phyloP scores from a whole-genome alignment of 129 eudicot genomes.

The Erigeron canadensis region DNA sequence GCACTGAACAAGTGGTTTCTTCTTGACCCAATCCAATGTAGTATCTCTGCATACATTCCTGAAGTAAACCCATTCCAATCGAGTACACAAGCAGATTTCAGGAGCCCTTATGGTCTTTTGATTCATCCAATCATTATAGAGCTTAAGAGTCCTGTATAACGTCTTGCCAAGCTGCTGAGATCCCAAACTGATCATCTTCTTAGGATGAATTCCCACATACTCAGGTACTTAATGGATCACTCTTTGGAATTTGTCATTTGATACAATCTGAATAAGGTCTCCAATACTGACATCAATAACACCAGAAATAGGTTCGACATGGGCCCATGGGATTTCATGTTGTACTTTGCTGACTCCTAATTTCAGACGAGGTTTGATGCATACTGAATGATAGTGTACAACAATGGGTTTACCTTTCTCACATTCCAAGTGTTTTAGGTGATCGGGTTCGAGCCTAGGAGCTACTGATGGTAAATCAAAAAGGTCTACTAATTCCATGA shows the following conservation, averaged over 20 bases:
- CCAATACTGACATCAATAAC: slow-evolving; percentile 46
- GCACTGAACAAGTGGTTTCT: no score
- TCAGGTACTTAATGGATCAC: slow-evolving; percentile 41
- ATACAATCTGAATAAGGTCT: slow-evolving; percentile 46
- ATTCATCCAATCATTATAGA: no score
- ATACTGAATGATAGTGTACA: slow-evolving; percentile 52
- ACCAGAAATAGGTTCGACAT: slow-evolving; percentile 36
- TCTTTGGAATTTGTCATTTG: slow-evolving; percentile 56
- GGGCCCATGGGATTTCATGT: slow-evolving; percentile 43
- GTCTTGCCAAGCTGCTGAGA: no score
- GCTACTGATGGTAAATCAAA: slow-evolving; percentile 47
- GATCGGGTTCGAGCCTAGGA: slow-evolving; percentile 42
- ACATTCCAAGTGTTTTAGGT: slow-evolving; percentile 40
- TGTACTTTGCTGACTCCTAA: slow-evolving; percentile 41
- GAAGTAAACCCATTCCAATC: no score
- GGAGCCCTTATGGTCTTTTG: no score
- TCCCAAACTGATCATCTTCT: no score
- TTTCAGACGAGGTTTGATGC: slow-evolving; percentile 52
- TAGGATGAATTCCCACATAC: no score
- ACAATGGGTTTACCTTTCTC: slow-evolving; percentile 23
- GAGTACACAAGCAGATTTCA: no score
- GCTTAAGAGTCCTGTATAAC: no score
- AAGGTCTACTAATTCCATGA: no score
- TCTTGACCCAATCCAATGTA: no score
- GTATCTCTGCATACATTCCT: no score